Conservation (phyloP, 1,284 basidiomycete genomes). For the Porodaedalea pini region DNA sequence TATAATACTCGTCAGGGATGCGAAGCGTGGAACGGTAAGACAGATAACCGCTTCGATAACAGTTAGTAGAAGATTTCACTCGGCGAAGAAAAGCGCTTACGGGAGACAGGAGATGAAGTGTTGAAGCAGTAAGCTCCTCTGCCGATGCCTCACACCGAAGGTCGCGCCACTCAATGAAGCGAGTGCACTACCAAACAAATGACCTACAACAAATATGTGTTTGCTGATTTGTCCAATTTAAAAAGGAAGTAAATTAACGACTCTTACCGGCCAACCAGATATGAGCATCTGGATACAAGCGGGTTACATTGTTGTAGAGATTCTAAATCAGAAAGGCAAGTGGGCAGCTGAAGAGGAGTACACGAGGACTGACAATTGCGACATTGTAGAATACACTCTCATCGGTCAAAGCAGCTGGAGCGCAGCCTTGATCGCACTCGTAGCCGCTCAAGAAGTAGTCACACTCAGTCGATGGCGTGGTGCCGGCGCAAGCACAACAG, state of each 20-base stretch:
- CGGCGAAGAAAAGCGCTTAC: constrained; percentile 31
- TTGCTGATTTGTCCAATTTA: neutral
- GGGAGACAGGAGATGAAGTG: constrained; percentile 74
- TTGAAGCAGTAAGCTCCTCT: constrained; percentile 66
- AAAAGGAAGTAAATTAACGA: neutral
- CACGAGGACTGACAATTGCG: constrained; percentile 47
- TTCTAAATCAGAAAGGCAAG: constrained; percentile 65
- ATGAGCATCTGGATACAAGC: constrained; percentile 88
- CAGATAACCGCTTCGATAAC: neutral
- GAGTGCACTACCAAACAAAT: constrained; percentile 79
- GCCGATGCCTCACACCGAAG: constrained; percentile 83
- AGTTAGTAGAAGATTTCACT: neutral
- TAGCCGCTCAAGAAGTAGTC: constrained; percentile 70
- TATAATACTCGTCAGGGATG: constrained; percentile 70
- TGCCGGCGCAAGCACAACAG: constrained; percentile 84
- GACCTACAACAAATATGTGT: constrained; percentile 36
- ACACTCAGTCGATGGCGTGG: constrained; percentile 84
- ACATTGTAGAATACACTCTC: constrained; percentile 79
- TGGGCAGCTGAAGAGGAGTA: neutral
- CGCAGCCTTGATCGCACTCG: constrained; percentile 70
- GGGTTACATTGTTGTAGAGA: constrained; percentile 85
- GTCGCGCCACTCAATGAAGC: constrained; percentile 76
- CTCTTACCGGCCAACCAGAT: constrained; percentile 77
- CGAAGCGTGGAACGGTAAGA: constrained; percentile 51
- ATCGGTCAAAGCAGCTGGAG: constrained; percentile 69